Percentiles rank a stretch among this genome's conserved stretches.
phyloP scores from a whole-genome alignment of 2,329 filamentous ascomycete genomes.

The Tolypocladium tropicale region DNA sequence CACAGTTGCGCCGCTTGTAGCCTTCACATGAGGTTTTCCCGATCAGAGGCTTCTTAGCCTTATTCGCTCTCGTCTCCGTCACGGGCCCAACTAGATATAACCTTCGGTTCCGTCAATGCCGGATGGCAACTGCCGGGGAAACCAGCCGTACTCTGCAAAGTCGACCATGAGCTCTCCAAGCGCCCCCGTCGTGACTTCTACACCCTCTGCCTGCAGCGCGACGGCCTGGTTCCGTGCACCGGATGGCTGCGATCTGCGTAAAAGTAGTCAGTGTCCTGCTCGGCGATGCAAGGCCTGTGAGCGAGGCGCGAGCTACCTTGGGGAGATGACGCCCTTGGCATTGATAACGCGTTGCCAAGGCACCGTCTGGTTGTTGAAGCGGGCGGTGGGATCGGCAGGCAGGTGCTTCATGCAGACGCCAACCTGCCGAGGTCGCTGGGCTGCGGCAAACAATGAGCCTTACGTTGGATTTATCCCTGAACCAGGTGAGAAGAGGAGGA shows the following conservation, averaged over 20 bases:
- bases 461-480: background rate
- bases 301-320: conserved; percentile 44
- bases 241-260: conserved; percentile 34
- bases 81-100: background rate
- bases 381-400: conserved; percentile 38
- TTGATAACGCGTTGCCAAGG: conserved; percentile 95
- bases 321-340: conserved; percentile 75
- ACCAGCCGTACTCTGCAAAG: conserved; percentile 44
- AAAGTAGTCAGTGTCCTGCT: background rate
- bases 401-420: conserved; percentile 86
- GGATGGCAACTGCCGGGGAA: conserved; percentile 39
- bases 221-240: conserved; percentile 39
- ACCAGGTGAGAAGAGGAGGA: conserved; percentile 13
- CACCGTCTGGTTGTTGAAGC: conserved; percentile 67
- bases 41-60: too few relatives aligned
- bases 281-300: background rate
- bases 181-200: conserved; percentile 35
- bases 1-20: background rate
- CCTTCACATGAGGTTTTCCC: too few relatives aligned
- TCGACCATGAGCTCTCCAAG: conserved; percentile 43
- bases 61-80: background rate
- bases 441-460: conserved; percentile 24
- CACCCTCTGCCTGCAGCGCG: conserved; percentile 40
- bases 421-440: conserved; percentile 70
- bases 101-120: conserved; percentile 12